Base-by-base conservation (phyloP, 108 stramenopile genomes). In the Asterionellopsis glacialis region DNA sequence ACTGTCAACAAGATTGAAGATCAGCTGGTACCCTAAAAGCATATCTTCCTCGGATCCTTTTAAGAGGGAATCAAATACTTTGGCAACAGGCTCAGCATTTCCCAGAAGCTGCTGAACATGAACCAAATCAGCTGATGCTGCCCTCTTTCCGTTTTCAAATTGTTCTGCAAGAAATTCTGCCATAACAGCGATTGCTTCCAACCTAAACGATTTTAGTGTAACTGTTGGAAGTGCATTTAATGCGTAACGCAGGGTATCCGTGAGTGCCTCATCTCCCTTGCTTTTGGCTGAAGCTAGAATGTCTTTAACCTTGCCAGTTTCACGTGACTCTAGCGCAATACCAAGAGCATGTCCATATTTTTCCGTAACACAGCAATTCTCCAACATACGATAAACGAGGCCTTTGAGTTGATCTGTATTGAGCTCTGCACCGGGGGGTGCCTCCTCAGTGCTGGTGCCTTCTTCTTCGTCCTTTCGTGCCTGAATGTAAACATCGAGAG, bases 1-100 rank as follows among this genome's bases (percentile, higher is more conserved):
- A 25, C 69, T 88, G 73, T 98, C 97, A 15, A 90, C 76, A 10
- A 95, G 51, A 72, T 97, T 95, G 65, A 99, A 99, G 58, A 91
- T 95, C 9, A 97, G 74, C 72, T 99, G 98, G 63, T 93, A 94
- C 19, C 93, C 97, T 66, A 97, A 58, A 49, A 99, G 83, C 25
- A 81, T 74, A 60, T 87, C 77, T 11, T 76, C 74, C 11, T 75
- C 69, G 18, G 67, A 57, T 18, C 68, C 76, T 51, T 70, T 73
- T 19, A 96, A 56, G 25, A 98, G 80, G 11, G 57, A 45, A 14
- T 66, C 62, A 44, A 97, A 56, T 21, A 94, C 83, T 44, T 70
- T 60, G 4, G 87, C 91, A 19, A 85, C 93, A 1, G 75, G 59
- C 14, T 64, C 57, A 6, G 91, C 67, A 47, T 87, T 61, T 44